Conservation (phyloP, 2,329 filamentous ascomycete species). For the Didymella arachidicola region DNA sequence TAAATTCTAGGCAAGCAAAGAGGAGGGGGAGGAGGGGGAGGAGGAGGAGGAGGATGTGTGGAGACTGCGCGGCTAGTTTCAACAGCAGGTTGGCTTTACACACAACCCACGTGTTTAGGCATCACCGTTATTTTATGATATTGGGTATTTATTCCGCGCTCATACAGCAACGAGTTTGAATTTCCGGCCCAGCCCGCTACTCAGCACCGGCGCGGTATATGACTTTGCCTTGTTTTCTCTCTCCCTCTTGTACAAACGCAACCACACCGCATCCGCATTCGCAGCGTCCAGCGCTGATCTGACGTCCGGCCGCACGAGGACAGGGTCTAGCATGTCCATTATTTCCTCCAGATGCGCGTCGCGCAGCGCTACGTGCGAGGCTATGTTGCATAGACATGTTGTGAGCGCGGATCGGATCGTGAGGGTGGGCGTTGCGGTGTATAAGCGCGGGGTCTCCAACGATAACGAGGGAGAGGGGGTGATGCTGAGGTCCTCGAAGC, state of each 20-base stretch:
- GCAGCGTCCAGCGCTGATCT: conserved; percentile 66
- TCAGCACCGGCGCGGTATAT: not conserved
- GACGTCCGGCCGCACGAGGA: conserved; percentile 56
- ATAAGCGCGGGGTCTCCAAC: conserved; percentile 38
- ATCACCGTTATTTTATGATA: no score
- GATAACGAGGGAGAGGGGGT: not conserved
- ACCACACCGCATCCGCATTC: conserved; percentile 81
- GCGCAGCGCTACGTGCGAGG: conserved; percentile 68
- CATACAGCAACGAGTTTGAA: not conserved
- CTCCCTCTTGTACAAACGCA: conserved; percentile 50
- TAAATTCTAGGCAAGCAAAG: no score
- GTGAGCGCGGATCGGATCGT: conserved; percentile 71
- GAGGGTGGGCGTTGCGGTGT: conserved; percentile 63
- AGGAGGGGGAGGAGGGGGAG: no score
- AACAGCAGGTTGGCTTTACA: no score
- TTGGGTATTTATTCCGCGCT: no score
- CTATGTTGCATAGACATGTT: conserved; percentile 66
- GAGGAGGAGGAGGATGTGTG: no score
- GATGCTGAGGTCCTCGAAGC: not conserved
- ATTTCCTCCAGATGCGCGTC: conserved; percentile 77
- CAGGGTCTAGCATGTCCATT: conserved; percentile 64
- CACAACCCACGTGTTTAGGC: no score
- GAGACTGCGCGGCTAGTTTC: no score
- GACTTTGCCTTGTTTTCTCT: not conserved
- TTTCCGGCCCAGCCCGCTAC: not conserved